phyloP scores from a whole-genome alignment of 768 basidiomycete species.

The Serpula lacrymans region DNA sequence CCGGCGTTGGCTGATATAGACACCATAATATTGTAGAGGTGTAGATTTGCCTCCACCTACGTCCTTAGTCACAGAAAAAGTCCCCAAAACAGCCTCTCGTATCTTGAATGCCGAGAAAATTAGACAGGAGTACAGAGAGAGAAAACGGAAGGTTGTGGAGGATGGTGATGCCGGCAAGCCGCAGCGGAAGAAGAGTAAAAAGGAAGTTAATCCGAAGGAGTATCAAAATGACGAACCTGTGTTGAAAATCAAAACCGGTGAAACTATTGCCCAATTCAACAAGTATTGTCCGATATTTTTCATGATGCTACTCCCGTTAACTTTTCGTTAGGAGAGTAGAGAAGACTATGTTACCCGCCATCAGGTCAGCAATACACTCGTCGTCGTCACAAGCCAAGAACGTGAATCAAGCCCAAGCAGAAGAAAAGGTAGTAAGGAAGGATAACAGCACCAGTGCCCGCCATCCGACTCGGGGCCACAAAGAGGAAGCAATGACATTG shows the following conservation, averaged over 20 bases:
- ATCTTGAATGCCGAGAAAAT: slow-evolving; percentile 62
- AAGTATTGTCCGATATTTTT: slow-evolving; percentile 37
- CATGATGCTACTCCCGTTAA: slow-evolving; percentile 4
- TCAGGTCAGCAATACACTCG: slow-evolving; percentile 56
- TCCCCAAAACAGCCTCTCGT: slow-evolving; percentile 68
- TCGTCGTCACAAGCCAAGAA: slow-evolving; percentile 52
- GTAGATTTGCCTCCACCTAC: slow-evolving; percentile 47
- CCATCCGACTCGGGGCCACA: slow-evolving; percentile 4
- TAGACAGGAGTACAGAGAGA: slow-evolving; percentile 51
- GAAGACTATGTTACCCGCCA: slow-evolving; percentile 60
- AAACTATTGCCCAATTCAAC: slow-evolving; percentile 76
- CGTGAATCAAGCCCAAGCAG: slow-evolving; percentile 32
- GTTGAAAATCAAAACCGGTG: slow-evolving; percentile 58
- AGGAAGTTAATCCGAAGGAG: slow-evolving; percentile 15
- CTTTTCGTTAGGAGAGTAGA: slow-evolving; percentile 62
- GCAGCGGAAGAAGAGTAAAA: slow-evolving; percentile 26
- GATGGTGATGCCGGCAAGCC: slow-evolving; percentile 15
- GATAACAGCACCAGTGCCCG: slow-evolving; percentile 14
- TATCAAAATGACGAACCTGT: slow-evolving; percentile 28
- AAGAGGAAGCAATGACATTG: slow-evolving; percentile 9
- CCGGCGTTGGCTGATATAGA: no score
- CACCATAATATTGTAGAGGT: slow-evolving; percentile 37
- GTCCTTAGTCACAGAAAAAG: slow-evolving; percentile 48
- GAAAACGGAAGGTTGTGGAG: slow-evolving; percentile 37
- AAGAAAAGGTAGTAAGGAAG: slow-evolving; percentile 17